Base-by-base conservation (phyloP, 768 basidiomycete species). In the Calocybe cyanea region DNA sequence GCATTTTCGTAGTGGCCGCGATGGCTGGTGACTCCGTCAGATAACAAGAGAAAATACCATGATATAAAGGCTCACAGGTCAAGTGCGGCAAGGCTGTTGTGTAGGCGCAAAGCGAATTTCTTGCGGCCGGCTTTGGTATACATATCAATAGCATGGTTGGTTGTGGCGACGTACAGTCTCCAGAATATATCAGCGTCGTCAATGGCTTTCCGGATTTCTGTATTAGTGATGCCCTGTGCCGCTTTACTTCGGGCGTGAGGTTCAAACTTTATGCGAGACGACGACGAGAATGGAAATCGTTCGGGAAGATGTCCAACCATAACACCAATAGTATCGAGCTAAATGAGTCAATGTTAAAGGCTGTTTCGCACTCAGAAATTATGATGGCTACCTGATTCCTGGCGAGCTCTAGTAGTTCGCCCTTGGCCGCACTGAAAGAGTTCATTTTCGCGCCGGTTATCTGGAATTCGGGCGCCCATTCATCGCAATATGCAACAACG, bases 321-420 rank as follows among this genome's bases (percentile, higher is more conserved):
- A 20, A 93, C 76, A 17, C 95, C 96, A 23, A 98, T 76, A 31
- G 83, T 71, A 60, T 96, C 92, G 37, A 98, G 77, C 92, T 97
- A 52, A 7, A 35, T 19, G 38, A n/a, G 24, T 39, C 32, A 42
- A 43, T 18, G 39, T 36, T 34, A 41, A 25, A 53, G 23, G 28
- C 11, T 35, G 28, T 9, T 23, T 15, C 10, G 13, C 19, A 19
- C 8, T 34, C 19, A 25, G 20, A n/a, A 48, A 6, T 15, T 24
- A 40, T 50, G 17, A 51, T 23, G 48, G 64, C 41, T 55, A 92
- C 93, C 73, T 98, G 94, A 46, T 77, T 78, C 49, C 87, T 78
- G 9, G 92, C 89, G n/a, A 96, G 75, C 51, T 97, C 89, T 2
- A 89, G 66, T 14, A 97, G 72, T 60, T 96, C 94, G n/a, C 86